A percentile compares a stretch with the other conserved stretches of the same genome.
phyloP scores from a whole-genome alignment of 495 filamentous ascomycete genomes.

The Penicillium fimorum region DNA sequence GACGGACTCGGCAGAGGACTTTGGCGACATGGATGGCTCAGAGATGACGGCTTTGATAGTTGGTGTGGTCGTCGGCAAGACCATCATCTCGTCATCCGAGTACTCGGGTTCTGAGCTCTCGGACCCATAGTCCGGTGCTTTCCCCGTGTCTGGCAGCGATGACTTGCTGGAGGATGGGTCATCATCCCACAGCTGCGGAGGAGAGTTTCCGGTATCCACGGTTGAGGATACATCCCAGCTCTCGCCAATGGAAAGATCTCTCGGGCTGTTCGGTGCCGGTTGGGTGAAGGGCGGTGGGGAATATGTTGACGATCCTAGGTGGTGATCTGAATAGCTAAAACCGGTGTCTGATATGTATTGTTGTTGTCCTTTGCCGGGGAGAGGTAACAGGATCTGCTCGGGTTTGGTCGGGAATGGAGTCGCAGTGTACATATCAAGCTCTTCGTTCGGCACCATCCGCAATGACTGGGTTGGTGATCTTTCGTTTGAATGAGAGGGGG shows the following conservation, averaged over 20 bases:
- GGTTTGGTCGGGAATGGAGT: constrained; percentile 54
- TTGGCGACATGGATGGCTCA: constrained; percentile 28
- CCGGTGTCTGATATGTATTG: constrained; percentile 38
- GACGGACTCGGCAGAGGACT: constrained; percentile 15
- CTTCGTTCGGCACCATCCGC: constrained; percentile 38
- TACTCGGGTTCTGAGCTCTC: constrained; percentile 31
- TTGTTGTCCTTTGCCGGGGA: constrained; percentile 44
- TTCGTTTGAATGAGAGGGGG: constrained; percentile 51
- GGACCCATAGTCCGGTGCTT: constrained; percentile 21
- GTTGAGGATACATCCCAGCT: constrained; percentile 45
- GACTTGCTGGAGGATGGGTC: constrained; percentile 45
- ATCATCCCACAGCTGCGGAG: constrained; percentile 47
- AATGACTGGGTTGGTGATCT: constrained; percentile 37
- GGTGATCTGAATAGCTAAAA: constrained; percentile 25
- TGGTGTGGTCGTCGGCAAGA: constrained; percentile 35
- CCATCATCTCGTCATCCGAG: constrained; percentile 42
- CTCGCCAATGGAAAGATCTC: constrained; percentile 34
- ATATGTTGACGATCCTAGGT: constrained; percentile 22
- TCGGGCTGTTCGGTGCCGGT: constrained; percentile 29
- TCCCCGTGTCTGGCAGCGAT: constrained; percentile 37
- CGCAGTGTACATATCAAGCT: constrained; percentile 41
- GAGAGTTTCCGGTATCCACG: constrained; percentile 40
- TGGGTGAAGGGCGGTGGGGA: constrained; percentile 32
- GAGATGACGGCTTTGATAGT: constrained; percentile 45
- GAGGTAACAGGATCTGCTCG: constrained; percentile 50